A percentile compares a stretch with the other conserved stretches of the same genome.
These are phyloP conservation scores for Solanum lycopersicoides DNA, from an alignment of 257 asterid species.

Conservation along the genomic window DNA sequence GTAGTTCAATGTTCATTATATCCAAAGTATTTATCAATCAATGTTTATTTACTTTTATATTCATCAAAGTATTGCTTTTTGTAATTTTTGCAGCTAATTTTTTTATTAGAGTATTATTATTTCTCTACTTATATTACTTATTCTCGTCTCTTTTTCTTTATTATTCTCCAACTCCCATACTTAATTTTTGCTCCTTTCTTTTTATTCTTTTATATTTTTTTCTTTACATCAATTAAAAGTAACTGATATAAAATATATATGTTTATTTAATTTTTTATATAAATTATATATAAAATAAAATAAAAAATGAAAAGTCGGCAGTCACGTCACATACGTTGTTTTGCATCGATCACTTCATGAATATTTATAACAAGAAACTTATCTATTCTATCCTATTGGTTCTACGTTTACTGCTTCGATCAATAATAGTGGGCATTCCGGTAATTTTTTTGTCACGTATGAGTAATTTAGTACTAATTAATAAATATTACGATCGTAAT, in stretches of 20 bases:
- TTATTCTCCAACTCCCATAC: not conserved
- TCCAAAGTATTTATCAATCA: not conserved
- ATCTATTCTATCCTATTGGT: no score
- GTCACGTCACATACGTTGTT: not conserved
- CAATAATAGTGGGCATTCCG: not conserved
- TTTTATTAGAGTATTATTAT: no score
- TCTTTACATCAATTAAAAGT: not conserved
- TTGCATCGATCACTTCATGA: not conserved
- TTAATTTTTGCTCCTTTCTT: not conserved
- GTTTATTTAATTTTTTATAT: no score
- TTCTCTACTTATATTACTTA: not conserved
- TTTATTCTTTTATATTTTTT: no score
- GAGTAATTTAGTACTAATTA: no score
- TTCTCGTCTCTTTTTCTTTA: not conserved
- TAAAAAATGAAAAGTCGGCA: not conserved
- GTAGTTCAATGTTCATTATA: not conserved
- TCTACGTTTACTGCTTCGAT: not conserved
- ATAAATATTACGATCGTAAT: no score
- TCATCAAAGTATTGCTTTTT: not conserved
- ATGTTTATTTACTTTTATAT: no score
- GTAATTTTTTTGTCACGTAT: not conserved
- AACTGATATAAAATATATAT: not conserved
- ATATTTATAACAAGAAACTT: no score
- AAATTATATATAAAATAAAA: no score
- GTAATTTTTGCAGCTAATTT: no score